phyloP scores from a whole-genome alignment of 2,329 filamentous ascomycete genomes.

The Trichophyton rubrum region DNA sequence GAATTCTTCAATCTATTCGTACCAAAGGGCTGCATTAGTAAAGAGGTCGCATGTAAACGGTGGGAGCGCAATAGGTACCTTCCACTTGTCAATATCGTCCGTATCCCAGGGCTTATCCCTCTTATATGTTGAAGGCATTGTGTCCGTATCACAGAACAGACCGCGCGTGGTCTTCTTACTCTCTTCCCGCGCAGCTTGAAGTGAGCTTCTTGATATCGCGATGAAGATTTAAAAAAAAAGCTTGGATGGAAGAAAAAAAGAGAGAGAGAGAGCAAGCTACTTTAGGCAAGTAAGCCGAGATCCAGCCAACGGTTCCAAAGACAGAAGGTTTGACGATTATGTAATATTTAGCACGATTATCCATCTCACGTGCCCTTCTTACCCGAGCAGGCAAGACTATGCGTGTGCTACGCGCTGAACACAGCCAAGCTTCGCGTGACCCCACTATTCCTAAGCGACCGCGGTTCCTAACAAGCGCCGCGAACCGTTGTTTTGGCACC shows the following conservation, averaged over 20 bases:
- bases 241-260: background rate
- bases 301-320: no score
- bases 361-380: background rate
- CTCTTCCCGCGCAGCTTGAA: background rate
- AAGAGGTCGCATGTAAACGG: background rate
- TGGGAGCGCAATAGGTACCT: constrained; percentile 37
- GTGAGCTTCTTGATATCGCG: background rate
- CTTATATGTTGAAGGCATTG: constrained; percentile 81
- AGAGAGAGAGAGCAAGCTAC: background rate
- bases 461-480: background rate
- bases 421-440: background rate
- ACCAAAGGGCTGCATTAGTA: background rate
- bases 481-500: background rate
- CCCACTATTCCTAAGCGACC: background rate
- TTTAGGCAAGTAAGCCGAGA: background rate
- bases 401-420: background rate
- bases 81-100: constrained; percentile 96
- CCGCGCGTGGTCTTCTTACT: background rate
- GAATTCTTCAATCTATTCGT: constrained; percentile 59
- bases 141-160: background rate
- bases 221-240: background rate
- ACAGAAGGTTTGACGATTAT: background rate
- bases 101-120: constrained; percentile 91
- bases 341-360: background rate
- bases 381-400: background rate